A percentile compares a stretch with the other conserved stretches of the same genome.
phyloP scores from a whole-genome alignment of 1,284 basidiomycete species.

The Rhodotorula sp. region DNA sequence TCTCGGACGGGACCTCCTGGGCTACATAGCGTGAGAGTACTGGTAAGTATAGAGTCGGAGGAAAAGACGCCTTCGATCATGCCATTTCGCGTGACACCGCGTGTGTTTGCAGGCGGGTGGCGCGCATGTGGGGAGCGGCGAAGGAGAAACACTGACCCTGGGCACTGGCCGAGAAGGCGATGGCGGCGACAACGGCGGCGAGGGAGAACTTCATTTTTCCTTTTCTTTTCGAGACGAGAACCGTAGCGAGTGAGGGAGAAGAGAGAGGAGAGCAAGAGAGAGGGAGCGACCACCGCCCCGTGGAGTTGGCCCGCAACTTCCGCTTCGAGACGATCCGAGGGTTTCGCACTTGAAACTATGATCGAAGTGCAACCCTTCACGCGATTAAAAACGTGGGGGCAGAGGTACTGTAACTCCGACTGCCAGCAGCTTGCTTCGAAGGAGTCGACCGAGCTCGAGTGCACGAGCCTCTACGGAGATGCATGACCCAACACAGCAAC shows the following conservation, averaged over 20 bases:
- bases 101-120: neutral
- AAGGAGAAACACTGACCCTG: neutral
- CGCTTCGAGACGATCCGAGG: neutral
- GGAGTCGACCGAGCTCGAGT: no score
- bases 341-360: neutral
- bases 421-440: neutral
- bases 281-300: neutral
- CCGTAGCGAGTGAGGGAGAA: neutral
- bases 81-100: no score
- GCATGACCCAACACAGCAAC: no score
- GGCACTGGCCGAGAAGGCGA: conserved; percentile 2
- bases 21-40: neutral
- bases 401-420: neutral
- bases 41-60: neutral
- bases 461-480: no score
- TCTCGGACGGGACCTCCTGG: conserved; percentile 1
- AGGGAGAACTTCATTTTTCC: conserved; percentile 6
- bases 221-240: neutral
- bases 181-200: neutral
- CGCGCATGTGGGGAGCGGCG: neutral
- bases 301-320: neutral
- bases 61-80: no score
- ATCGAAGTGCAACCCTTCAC: neutral
- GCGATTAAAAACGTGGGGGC: neutral
- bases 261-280: neutral